These are phyloP conservation scores for Arabis hirsuta DNA, from an alignment of 345 rosid species.

Conservation along the genomic window DNA sequence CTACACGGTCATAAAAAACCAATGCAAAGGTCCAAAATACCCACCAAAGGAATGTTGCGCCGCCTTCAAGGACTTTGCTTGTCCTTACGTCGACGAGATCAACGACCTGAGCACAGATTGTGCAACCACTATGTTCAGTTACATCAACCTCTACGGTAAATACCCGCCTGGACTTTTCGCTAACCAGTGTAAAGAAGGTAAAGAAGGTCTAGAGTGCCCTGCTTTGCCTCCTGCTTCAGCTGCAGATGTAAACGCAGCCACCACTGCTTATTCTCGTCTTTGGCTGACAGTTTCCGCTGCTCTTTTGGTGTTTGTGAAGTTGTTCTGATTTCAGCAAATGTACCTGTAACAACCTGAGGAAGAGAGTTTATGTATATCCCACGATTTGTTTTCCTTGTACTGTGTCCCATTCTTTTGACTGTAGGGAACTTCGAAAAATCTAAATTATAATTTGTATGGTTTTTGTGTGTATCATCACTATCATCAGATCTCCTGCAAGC, in stretches of 20 bases:
- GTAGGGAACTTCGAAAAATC: slow-evolving; percentile 20
- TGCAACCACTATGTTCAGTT: slow-evolving; percentile 64
- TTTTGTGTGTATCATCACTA: slow-evolving; percentile 24
- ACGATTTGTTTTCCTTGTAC: slow-evolving; percentile 27
- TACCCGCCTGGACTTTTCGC: slow-evolving; percentile 74
- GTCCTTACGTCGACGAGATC: slow-evolving; percentile 54
- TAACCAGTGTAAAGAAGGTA: slow-evolving; percentile 57
- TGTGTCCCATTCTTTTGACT: slow-evolving; percentile 32
- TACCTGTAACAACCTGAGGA: slow-evolving; percentile 13
- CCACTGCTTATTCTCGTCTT: slow-evolving; percentile 16
- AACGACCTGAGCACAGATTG: slow-evolving; percentile 60
- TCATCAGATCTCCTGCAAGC: slow-evolving; percentile 1
- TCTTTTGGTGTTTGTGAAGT: slow-evolving; percentile 37
- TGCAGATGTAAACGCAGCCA: slow-evolving; percentile 31
- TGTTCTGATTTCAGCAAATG: slow-evolving; percentile 31
- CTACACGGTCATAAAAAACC: slow-evolving; percentile 55
- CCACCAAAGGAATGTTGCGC: slow-evolving; percentile 53
- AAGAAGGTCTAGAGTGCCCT: slow-evolving; percentile 62
- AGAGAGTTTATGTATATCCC: slow-evolving; percentile 36
- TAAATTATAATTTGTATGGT: slow-evolving; percentile 12
- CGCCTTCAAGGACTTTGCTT: slow-evolving; percentile 64
- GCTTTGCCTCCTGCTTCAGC: slow-evolving; percentile 37
- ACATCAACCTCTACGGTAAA: slow-evolving; percentile 61
- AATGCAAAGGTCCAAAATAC: slow-evolving; percentile 64
- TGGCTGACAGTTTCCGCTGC: slow-evolving; percentile 32